Conservation (phyloP, 2,329 filamentous ascomycete genomes). For the Coleophoma eucalyptorum region DNA sequence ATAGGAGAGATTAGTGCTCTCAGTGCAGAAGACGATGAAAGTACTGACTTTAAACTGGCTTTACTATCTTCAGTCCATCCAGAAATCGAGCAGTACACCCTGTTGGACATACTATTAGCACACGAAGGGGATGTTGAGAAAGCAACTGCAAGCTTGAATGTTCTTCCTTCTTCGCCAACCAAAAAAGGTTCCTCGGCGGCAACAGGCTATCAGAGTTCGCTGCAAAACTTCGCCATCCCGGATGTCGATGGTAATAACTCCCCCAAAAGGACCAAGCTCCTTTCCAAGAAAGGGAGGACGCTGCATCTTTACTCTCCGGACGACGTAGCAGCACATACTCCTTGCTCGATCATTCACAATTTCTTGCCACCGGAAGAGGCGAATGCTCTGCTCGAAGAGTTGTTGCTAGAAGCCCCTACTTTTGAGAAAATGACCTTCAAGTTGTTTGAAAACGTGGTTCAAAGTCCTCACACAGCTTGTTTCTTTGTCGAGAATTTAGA, state of each 20-base stretch:
- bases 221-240: conserved; percentile 44
- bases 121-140: conserved; percentile 72
- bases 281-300: conserved; percentile 76
- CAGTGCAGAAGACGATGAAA: conserved; percentile 51
- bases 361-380: conserved; percentile 74
- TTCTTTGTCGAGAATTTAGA: conserved; percentile 77
- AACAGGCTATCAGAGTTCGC: conserved; percentile 58
- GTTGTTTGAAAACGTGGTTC: conserved; percentile 82
- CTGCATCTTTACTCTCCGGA: conserved; percentile 78
- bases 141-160: conserved; percentile 54
- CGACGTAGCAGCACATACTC: conserved; percentile 79
- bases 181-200: conserved; percentile 18
- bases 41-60: conserved; percentile 87
- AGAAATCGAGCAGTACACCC: conserved; percentile 53
- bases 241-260: conserved; percentile 7
- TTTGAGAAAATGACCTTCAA: conserved; percentile 75
- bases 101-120: conserved; percentile 76
- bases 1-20: conserved; percentile 19
- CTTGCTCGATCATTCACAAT: conserved; percentile 89
- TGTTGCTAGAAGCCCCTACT: conserved; percentile 67
- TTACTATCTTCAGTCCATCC: conserved; percentile 76
- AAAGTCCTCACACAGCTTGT: conserved; percentile 77
- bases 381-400: conserved; percentile 68
- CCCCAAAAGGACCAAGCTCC: conserved; percentile 41
- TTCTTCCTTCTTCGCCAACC: conserved; percentile 14